Base-by-base conservation (phyloP, 371 early-diverging fungal species). In the Mortierella sp. region DNA sequence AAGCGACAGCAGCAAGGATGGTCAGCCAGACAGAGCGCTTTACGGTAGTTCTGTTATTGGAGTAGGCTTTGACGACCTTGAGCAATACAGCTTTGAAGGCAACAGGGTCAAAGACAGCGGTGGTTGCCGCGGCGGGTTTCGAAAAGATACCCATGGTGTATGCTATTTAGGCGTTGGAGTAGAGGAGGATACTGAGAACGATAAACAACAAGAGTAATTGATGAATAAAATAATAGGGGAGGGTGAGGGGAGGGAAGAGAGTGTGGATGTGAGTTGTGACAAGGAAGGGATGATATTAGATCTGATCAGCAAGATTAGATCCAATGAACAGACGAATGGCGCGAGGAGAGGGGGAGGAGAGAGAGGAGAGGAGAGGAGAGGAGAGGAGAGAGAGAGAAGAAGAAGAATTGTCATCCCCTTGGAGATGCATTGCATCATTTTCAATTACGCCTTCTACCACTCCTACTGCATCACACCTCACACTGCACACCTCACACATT, bases 21-120 rank as follows among this genome's bases (percentile, higher is more conserved):
- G 81, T 75, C 70, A 81, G 65, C 81, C 81, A 81, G 69, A 81
- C 69, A 26, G 81, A 81, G 20, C 81, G 81, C 70, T 81, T 81
- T 72, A 81, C 81, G 18, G 68, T 81, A 11, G 76, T 75, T 68
- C 72, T 39, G 73, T 81, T 81, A 64, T 81, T 76, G 57, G 76
- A 69, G 76, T 81, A 81, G 57, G 76, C 75, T 60, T 68, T 72
- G 57, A 75, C 76, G 22, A 81, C 64, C 66, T 81, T 81, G 61
- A 52, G 28, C 55, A 81, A 64, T 45, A 75, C 64, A 39, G 72
- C 67, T 73, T 72, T 81, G 70, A 81, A 81, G 32, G 76, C 81
- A 12, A 62, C 76, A 28, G 81, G 81, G 66, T 81, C 81, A 72
- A 81, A 81, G 73, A 81, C 81, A 39, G 73, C 81, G 55, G 71